A percentile compares a stretch with the other conserved stretches of the same genome.
These are phyloP conservation scores for Metarhizium sp. DNA, from an alignment of 2,329 filamentous ascomycete genomes.

Conservation along the genomic window DNA sequence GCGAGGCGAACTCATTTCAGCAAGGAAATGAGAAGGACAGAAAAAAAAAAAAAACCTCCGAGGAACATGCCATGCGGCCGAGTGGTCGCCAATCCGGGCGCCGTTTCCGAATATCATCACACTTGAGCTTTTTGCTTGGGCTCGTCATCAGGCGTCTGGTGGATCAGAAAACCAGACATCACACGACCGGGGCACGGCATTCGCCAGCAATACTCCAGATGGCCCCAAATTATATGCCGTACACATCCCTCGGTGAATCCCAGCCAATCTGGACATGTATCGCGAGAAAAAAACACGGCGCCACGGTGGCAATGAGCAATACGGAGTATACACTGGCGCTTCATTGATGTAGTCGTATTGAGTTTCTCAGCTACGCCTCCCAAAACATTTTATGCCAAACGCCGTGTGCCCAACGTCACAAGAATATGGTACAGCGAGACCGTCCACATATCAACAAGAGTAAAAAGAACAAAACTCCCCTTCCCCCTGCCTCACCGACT, in stretches of 20 bases:
- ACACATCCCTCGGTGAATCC: no score
- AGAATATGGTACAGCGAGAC: constrained; percentile 12
- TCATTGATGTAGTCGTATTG: not conserved
- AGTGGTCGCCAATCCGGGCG: not conserved
- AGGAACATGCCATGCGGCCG: no score
- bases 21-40: no score
- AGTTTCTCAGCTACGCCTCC: constrained; percentile 4
- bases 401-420: constrained; percentile 11
- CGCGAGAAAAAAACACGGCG: not conserved
- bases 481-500: not conserved
- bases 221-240: no score
- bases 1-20: no score
- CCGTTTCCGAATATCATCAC: not conserved
- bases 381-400: constrained; percentile 12
- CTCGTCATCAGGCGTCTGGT: no score
- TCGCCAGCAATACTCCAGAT: no score
- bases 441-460: constrained; percentile 11
- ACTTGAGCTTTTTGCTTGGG: no score
- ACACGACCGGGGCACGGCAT: no score
- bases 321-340: not conserved
- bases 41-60: no score
- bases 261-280: not conserved
- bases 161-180: no score
- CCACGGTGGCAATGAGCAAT: not conserved
- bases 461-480: constrained; percentile 3